Base-by-base conservation (phyloP, 2,329 filamentous ascomycete genomes). In the Cladophialophora psammophila region DNA sequence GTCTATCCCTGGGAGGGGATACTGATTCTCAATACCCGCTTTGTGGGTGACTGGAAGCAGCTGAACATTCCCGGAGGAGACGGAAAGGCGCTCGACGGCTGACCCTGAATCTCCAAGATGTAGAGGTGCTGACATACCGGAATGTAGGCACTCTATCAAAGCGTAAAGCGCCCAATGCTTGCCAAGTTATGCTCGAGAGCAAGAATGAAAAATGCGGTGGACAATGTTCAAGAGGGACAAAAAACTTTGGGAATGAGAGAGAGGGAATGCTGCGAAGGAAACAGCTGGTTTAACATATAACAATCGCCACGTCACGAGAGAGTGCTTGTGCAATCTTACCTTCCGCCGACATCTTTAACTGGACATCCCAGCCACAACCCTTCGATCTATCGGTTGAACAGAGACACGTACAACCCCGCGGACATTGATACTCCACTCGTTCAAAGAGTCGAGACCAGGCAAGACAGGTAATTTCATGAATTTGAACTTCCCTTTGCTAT, bases 1-100 rank as follows among this genome's bases (percentile, higher is more conserved):
- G 45, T 50, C 40, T 32, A 42, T 10, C 15, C 18, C 12, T 15
- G 56, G 40, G 26, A 63, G 60, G 15, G 70, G 70, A 54, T 62
- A 58, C 58, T 72, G 64, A 54, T 72, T 73, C 58, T 73, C 70
- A 48, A 68, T 50, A 12, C 69, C 71, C 13, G 67, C 77, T 73
- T 68, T 68, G 64, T 72, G 77, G 72, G 60, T 74, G 68, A 56
- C 76, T 60, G 65, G 66, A 65, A 80, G 79, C 50, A 78, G 75
- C 69, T 81, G 80, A 63, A 77, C 76, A 72, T 81, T 81, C 59
- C 80, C 80, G 68, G 80, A 81, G 56, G 79, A 80, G 71, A 78
- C 78, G 68, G 80, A 79, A 75, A 76, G 66, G 42, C 61, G 66
- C 36, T 64, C 60, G 35, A 50, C 36, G 5, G 20, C 35, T 34